A percentile compares a stretch with the other conserved stretches of the same genome.
These are phyloP conservation scores for Penicillium fimorum DNA, from an alignment of 495 filamentous ascomycete genomes.

Conservation along the genomic window DNA sequence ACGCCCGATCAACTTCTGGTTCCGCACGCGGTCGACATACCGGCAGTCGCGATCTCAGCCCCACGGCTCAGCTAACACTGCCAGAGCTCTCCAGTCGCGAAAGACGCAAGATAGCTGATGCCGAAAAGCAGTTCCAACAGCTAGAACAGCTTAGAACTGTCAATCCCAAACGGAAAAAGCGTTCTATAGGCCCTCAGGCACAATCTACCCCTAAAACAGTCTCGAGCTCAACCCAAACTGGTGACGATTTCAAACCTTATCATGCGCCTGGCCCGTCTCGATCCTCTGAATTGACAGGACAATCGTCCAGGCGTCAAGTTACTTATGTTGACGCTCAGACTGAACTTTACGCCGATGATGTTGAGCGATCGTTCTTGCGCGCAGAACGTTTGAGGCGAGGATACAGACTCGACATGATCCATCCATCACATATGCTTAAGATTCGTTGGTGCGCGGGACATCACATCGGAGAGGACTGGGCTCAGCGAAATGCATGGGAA, in stretches of 20 bases:
- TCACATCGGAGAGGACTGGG: not conserved
- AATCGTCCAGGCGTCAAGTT: not conserved
- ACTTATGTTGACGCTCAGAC: constrained; percentile 2
- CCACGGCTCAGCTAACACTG: constrained; percentile 43
- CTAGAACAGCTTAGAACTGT: constrained; percentile 48
- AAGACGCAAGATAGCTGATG: constrained; percentile 79
- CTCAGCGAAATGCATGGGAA: not conserved
- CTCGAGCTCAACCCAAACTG: constrained; percentile 23
- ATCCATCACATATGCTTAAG: not conserved
- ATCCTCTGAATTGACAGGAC: not conserved
- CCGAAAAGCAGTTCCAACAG: constrained; percentile 70
- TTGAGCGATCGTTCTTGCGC: not conserved
- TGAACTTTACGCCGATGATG: not conserved
- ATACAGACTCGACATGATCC: constrained; percentile 1
- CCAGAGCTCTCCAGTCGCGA: constrained; percentile 79
- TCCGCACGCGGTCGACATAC: constrained; percentile 68
- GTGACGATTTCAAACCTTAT: constrained; percentile 3
- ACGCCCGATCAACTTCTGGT: constrained; percentile 67
- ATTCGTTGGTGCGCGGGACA: not conserved
- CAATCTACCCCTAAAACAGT: constrained; percentile 30
- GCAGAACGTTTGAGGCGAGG: constrained; percentile 2
- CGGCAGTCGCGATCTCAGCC: constrained; percentile 79
- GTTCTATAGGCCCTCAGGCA: constrained; percentile 42
- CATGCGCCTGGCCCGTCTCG: not conserved
- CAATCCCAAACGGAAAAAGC: constrained; percentile 45